Percentiles rank a stretch among this genome's conserved stretches.
These are phyloP conservation scores for Verticillium nubilum DNA, from an alignment of 2,329 filamentous ascomycete genomes.

Conservation along the genomic window DNA sequence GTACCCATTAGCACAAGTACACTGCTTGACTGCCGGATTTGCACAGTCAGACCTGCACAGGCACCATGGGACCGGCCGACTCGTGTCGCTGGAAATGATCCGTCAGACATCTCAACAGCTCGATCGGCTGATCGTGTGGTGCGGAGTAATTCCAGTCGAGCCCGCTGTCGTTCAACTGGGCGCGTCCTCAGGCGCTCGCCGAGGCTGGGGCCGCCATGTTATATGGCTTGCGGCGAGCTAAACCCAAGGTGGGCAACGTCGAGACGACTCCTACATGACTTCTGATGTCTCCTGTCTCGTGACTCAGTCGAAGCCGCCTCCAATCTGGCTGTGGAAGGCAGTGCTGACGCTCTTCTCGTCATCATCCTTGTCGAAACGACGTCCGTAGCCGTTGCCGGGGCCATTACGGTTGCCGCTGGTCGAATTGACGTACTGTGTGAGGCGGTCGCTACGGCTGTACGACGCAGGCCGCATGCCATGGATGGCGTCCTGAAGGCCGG, in stretches of 20 bases:
- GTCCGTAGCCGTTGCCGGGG: constrained; percentile 62
- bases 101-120: neutral
- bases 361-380: constrained; percentile 63
- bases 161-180: neutral
- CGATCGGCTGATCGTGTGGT: neutral
- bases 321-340: constrained; percentile 92
- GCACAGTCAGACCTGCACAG: neutral
- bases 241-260: neutral
- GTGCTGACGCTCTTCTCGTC: constrained; percentile 95
- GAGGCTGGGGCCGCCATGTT: neutral
- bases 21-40: neutral
- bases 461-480: constrained; percentile 57
- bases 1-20: neutral
- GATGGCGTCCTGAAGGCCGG: constrained; percentile 71
- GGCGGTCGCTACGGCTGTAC: constrained; percentile 77
- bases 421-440: constrained; percentile 85
- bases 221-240: neutral
- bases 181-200: neutral
- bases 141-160: neutral
- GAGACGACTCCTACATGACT: neutral
- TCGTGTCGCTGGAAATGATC: neutral
- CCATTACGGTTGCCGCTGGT: constrained; percentile 63
- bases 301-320: constrained; percentile 51
- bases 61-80: neutral
- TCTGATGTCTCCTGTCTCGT: neutral